Base-by-base conservation (phyloP, 2,329 filamentous ascomycete species). In the Aspergillus costaricaensis region DNA sequence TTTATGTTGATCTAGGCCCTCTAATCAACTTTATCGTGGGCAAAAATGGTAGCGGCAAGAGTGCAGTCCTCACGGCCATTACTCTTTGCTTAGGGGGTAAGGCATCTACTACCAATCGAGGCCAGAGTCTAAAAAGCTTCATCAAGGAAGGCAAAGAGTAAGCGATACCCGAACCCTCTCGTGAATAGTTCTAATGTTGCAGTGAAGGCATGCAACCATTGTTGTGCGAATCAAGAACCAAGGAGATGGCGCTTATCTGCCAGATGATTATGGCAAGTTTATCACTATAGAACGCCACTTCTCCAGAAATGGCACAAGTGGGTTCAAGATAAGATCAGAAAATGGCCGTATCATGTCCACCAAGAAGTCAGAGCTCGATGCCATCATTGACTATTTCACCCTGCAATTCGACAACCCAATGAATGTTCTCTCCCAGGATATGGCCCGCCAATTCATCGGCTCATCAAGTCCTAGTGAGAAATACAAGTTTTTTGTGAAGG, bases 1-100 rank as follows among this genome's bases (percentile, higher is more conserved):
- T 98, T 17, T 86, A 89, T 47, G 90, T 96, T 61, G 85, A 90
- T 59, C 82, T 99, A n/a, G 95, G 95, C 0, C 95, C 95, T 0
- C 81, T 97, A 39, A 96, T 99, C 76, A 99, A 99, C 77, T 99
- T 99, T 77, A 93, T 99, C 63, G 93, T 97, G 58, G 95, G 95
- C 15, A 92, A 96, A 75, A 99, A 99, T 73, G 95, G 95, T 32
- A 98, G 94, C 73, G 95, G 95, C 38, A 99, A 99, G 80, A 99
- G 95, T 74, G 95, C 95, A 2, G 90, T 98, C 14, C 80, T 99
- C 27, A 98, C 95, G 0, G 95, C 92, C 4, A 86, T 99, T 65
- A 96, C 92, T 0, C 83, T 99, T 36, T 98, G 95, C 71, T 82
- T 99, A n/a, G 95, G 95, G 62, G 94, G 91, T 19, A 98, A 97